Evolutionary conservation across 1,284 basidiomycete species (phyloP), one percentile per base, ranked within the genome.

Genomic region (Porodaedalea pini): DNA sequence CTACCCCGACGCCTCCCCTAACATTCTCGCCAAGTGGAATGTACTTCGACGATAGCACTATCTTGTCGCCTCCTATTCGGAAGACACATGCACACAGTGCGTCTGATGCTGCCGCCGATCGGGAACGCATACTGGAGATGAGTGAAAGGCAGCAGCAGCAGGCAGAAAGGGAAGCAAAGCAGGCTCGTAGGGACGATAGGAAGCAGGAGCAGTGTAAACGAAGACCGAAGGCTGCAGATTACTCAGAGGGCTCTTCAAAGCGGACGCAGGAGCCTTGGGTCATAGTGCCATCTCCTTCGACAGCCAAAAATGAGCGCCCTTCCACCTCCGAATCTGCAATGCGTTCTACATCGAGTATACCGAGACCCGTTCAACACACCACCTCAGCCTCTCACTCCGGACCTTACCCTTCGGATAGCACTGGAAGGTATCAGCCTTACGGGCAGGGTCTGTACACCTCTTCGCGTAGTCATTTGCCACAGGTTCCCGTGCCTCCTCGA

Each of bases 41-140:
- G n/a, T 61, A 65, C 15, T 60, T 70, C 27, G 79, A 81, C 36
- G 78, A 79, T 25, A 68, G 68, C 27, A 66, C 66, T 40, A 62
- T 70, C 17, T 59, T 69, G 23, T 66, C 71, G 27, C 66, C 74
- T 4, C 21, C 64, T 45, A 37, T 47, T 27, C 61, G 59, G 4
- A 60, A 62, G 17, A 60, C 63, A 19, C 81, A 83, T 62, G 64
- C 66, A 19, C 76, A 79, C 51, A 71, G 78, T 15, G 75, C 74
- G 11, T 81, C 82, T 0, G 82, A 85, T 66, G 75, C 74, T 34
- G 69, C 59, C 7, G 57, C 71, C 15, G 80, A 84, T 41, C 75
- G 78, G 21, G 80, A 83, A 57, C 69, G 72, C 39, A 63, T 68
- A 13, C 61, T 73, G 43, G 74, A 71, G 59, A 62, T 66, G n/a